Base-by-base conservation (phyloP, 2,329 filamentous ascomycete genomes). In the Venturia pyrina region DNA sequence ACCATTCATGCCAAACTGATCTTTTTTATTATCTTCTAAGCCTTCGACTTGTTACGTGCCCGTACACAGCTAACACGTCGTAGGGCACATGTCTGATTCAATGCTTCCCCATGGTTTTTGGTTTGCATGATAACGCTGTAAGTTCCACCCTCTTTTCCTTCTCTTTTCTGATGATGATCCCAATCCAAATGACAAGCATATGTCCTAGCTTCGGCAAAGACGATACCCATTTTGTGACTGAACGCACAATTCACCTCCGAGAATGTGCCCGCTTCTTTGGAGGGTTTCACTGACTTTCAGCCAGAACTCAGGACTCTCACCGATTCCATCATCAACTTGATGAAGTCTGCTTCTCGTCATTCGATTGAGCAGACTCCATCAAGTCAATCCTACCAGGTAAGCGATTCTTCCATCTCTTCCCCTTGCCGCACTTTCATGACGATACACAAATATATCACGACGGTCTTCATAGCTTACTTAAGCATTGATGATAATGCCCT, bases 131-230 rank as follows among this genome's bases (percentile, higher is more conserved):
- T 48, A 56, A 68, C 64, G 57, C 65, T 56, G 50, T 59, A 66
- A 56, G 32, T 37, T 61, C 62, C 60, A 65, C 63, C 44, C 15
- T 24, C 43, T 19, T 34, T 37, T 32, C 34, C 19, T 69, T 68
- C 69, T 68, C 69, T 68, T 73, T 73, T 76, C 78, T 72, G 73
- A 86, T 95, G 91, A 95, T 95, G 90, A 95, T 84, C 82, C 78
- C 85, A 91, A 88, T 85, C 82, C 84, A 80, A 88, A 87, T 86
- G 91, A 96, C 91, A 96, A 96, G 91, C 91, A 96, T 96, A 96
- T 96, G 91, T 96, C 91, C 84, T 88, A 96, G 91, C 86, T 83
- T 69, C 63, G 71, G 74, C 74, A 78, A 82, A 75, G 83, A 85
- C 59, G 56, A 62, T 21, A 32, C 19, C 13, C 34, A 17, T 63